These are phyloP conservation scores for Murraya paniculata DNA, from an alignment of 345 rosid species.

Conservation along the genomic window DNA sequence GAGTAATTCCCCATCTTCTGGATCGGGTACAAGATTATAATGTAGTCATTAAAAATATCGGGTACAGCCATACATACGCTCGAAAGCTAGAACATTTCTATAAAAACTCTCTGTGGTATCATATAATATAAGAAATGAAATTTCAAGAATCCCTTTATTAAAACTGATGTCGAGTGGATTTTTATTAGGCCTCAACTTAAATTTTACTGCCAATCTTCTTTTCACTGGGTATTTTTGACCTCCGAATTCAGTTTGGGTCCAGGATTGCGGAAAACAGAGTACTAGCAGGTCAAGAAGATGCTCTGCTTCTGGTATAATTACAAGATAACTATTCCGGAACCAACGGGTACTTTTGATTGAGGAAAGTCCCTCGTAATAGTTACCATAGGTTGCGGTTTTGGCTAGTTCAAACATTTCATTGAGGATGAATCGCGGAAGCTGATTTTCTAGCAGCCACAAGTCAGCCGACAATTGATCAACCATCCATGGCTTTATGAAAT, in stretches of 20 bases:
- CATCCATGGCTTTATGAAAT: neutral
- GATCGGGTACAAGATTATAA: neutral
- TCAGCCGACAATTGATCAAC: neutral
- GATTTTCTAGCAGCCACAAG: slow-evolving; percentile 29
- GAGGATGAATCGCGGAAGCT: slow-evolving; percentile 23
- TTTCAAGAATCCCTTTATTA: neutral
- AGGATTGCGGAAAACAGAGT: neutral
- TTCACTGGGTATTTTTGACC: neutral
- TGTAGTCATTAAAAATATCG: neutral
- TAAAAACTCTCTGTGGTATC: neutral
- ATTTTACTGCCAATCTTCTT: neutral
- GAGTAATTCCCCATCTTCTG: slow-evolving; percentile 18
- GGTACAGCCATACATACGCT: neutral
- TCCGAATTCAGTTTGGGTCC: neutral
- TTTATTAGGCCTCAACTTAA: neutral
- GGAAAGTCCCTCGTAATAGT: neutral
- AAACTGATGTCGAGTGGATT: neutral
- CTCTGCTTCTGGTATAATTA: neutral
- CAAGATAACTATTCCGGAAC: neutral
- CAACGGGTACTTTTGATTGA: neutral
- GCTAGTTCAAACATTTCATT: neutral
- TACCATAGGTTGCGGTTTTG: neutral
- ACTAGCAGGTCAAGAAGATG: neutral
- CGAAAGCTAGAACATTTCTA: neutral
- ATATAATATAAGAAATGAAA: neutral